A percentile compares a stretch with the other conserved stretches of the same genome.
Evolutionary conservation across 2,329 filamentous ascomycete genomes (phyloP).

Genomic region (Penicillium sp.): DNA sequence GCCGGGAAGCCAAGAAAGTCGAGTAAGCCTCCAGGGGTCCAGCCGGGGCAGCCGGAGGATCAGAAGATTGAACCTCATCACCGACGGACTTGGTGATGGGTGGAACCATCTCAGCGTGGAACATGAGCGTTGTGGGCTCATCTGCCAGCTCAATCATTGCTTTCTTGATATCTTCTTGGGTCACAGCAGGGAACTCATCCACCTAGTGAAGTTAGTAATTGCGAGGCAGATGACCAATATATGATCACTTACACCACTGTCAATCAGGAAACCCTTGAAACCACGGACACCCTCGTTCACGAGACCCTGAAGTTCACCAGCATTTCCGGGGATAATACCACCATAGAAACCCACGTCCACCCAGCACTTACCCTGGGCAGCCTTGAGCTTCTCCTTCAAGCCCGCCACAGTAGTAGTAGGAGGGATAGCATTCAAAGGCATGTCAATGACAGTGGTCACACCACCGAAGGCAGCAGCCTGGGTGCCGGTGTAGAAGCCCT

Average conservation of each 20-base stretch:
- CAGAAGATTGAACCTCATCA: constrained; percentile 69
- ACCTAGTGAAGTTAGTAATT: constrained; percentile 56
- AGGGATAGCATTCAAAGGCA: constrained; percentile 96
- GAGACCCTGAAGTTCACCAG: constrained; percentile 72
- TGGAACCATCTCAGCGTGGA: constrained; percentile 98
- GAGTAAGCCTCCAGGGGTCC: constrained; percentile 76
- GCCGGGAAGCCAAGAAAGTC: constrained; percentile 89
- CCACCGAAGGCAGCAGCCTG: constrained; percentile 91
- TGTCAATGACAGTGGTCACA: constrained; percentile 94
- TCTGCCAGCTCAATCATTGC: constrained; percentile 80
- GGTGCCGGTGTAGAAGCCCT: constrained; percentile 94
- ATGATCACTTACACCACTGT: constrained; percentile 74
- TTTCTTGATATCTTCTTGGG: constrained; percentile 70
- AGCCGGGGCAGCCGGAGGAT: constrained; percentile 67
- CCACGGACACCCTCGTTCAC: constrained; percentile 85
- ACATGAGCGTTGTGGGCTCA: constrained; percentile 90
- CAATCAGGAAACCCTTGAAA: constrained; percentile 97
- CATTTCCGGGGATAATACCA: constrained; percentile 88
- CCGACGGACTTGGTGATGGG: constrained; percentile 76
- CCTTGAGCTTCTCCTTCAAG: constrained; percentile 79
- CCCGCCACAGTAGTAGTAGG: constrained; percentile 86
- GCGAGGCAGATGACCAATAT: neutral
- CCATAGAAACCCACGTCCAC: constrained; percentile 99
- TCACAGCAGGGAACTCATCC: constrained; percentile 93
- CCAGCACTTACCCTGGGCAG: constrained; percentile 87